These are phyloP conservation scores for Fusarium illudens DNA, from an alignment of 2,329 filamentous ascomycete genomes.

Conservation along the genomic window DNA sequence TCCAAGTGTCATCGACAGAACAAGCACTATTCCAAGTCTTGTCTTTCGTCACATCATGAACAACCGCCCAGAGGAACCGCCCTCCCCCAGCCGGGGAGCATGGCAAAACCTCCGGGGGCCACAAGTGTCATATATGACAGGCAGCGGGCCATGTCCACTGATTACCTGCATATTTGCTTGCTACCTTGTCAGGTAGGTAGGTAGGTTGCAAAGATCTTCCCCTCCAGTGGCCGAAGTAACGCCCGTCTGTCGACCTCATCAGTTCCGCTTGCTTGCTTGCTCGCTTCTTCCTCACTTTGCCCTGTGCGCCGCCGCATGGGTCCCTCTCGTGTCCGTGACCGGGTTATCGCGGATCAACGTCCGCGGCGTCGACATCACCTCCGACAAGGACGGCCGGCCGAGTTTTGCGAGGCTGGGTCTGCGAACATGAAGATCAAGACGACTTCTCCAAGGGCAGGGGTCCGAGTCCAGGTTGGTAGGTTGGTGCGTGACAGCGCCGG, in stretches of 20 bases:
- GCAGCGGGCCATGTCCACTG: conserved; percentile 1
- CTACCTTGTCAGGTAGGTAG: background rate
- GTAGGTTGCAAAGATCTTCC: background rate
- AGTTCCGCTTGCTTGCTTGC: background rate
- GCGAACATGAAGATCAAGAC: background rate
- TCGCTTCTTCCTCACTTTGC: background rate
- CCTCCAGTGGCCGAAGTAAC: background rate
- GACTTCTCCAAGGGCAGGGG: background rate
- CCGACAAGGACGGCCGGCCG: background rate
- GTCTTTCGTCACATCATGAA: conserved; percentile 23
- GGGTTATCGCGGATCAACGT: background rate
- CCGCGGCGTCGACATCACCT: background rate
- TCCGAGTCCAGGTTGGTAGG: background rate
- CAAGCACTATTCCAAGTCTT: background rate
- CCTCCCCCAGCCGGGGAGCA: conserved; percentile 14
- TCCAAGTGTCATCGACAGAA: background rate
- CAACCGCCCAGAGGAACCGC: background rate
- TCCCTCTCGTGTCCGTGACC: background rate
- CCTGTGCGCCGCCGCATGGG: conserved; percentile 9
- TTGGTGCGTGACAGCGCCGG: background rate
- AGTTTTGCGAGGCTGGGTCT: background rate
- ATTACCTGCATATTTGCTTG: conserved; percentile 17
- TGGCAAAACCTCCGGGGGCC: conserved; percentile 12
- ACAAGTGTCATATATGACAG: conserved; percentile 31
- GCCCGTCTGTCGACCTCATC: background rate